Conservation (phyloP, 139 green algal species). For the Tetratostichococcus sp. region DNA sequence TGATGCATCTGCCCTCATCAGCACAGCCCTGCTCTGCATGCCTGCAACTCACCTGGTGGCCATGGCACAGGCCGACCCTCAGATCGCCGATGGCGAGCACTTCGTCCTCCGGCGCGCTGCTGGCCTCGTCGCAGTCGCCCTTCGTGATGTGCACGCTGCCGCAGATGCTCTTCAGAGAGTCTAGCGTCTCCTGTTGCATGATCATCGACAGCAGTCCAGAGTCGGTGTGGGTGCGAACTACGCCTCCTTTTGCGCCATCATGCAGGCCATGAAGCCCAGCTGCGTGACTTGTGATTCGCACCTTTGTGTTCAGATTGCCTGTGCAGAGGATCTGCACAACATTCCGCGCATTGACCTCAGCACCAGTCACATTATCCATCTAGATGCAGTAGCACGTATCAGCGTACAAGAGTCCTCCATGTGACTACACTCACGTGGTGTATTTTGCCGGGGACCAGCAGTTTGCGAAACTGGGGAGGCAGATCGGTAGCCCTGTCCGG, state of each 20-base stretch:
- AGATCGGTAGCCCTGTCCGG: slow-evolving; percentile 79
- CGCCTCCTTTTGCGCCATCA: no score
- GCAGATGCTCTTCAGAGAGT: slow-evolving; percentile 82
- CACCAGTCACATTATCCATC: no score
- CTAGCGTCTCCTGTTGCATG: slow-evolving; percentile 75
- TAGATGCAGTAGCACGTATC: no score
- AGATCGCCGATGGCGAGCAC: slow-evolving; percentile 80
- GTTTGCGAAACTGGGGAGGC: slow-evolving; percentile 83
- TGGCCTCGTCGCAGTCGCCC: slow-evolving; percentile 89
- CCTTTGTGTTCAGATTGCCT: slow-evolving; percentile 86
- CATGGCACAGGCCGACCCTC: slow-evolving; percentile 83
- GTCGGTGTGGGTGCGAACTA: no score
- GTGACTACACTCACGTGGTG: slow-evolving; percentile 51
- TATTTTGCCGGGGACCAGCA: slow-evolving; percentile 94
- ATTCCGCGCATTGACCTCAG: no score
- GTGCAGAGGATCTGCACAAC: slow-evolving; percentile 71
- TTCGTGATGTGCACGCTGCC: slow-evolving; percentile 67
- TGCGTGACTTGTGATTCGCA: no score
- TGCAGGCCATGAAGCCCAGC: no score
- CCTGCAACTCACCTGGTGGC: slow-evolving; percentile 65
- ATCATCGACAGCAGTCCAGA: no score
- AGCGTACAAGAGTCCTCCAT: no score
- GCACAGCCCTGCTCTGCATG: no score
- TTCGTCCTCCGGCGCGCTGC: slow-evolving; percentile 55
- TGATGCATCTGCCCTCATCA: no score